phyloP scores from a whole-genome alignment of 148 eudicot species.

The Oxyria digyna region DNA sequence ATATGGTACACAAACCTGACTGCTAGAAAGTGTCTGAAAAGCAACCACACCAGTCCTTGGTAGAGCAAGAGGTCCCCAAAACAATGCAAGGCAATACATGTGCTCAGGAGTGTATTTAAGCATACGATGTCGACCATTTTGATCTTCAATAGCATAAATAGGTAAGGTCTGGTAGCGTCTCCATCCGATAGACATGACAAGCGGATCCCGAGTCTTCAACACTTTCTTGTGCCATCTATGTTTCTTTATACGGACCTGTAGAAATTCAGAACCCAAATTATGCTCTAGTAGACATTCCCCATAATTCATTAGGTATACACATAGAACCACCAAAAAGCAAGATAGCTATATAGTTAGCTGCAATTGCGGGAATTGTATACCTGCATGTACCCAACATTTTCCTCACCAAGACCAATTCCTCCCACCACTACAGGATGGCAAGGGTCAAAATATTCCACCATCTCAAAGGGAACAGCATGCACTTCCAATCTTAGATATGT shows the following conservation, averaged over 20 bases:
- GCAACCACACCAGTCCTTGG: slow-evolving; percentile 85
- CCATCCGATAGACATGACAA: slow-evolving; percentile 89
- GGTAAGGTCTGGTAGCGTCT: slow-evolving; percentile 90
- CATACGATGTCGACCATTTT: slow-evolving; percentile 75
- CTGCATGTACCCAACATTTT: slow-evolving; percentile 98
- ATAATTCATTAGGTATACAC: neutral
- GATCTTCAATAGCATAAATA: slow-evolving; percentile 83
- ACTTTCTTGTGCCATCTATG: slow-evolving; percentile 99
- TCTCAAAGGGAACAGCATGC: slow-evolving; percentile 79
- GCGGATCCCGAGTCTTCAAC: slow-evolving; percentile 82
- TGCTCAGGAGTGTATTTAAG: slow-evolving; percentile 97
- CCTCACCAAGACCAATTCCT: slow-evolving; percentile 81
- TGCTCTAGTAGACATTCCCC: neutral
- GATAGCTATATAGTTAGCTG: neutral
- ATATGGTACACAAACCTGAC: slow-evolving; percentile 37
- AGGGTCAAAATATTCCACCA: slow-evolving; percentile 96
- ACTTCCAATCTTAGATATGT: slow-evolving; percentile 81
- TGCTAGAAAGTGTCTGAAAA: slow-evolving; percentile 64
- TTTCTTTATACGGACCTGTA: slow-evolving; percentile 69
- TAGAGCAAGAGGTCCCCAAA: slow-evolving; percentile 98
- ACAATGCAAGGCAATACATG: slow-evolving; percentile 97
- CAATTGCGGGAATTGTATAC: slow-evolving; percentile 18
- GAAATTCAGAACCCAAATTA: neutral
- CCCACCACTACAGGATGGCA: slow-evolving; percentile 84
- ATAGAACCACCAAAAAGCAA: neutral